Base-by-base conservation (phyloP, 2,329 filamentous ascomycete species). In the Nigrospora osmanthi region DNA sequence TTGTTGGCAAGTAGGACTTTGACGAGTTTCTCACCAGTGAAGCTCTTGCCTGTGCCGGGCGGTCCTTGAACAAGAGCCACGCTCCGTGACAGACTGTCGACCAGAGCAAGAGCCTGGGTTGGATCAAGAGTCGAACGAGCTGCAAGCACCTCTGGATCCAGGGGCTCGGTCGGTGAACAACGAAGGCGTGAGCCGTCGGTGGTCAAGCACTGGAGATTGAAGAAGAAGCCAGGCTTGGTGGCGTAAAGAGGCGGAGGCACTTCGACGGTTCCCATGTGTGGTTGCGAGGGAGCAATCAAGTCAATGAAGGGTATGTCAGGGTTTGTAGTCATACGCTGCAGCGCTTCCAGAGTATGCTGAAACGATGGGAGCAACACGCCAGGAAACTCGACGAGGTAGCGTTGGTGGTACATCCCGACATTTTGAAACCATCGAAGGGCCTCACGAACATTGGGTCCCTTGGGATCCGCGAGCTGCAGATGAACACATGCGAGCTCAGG, bases 1-100 rank as follows among this genome's bases (percentile, higher is more conserved):
- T 67, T 69, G 50, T 72, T 71, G 12, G 57, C 55, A 3, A 83
- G 54, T 6, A 83, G 55, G 0, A 72, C 67, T 47, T 75, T 73
- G 47, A 84, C 72, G n/a, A 86, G 57, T 37, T 73, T 68, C 2
- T 79, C 69, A 3, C 81, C 82, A 0, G 74, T 69, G 50, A 74
- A 85, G 4, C 70, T 76, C 55, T 87, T 87, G 0, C 84, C 83
- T 0, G 83, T 87, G 0, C 84, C 83, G 0, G 83, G 83, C 0
- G 83, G 83, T 0, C 84, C 84, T 62, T 87, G 82, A 11, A 86
- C 82, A 5, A 86, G 64, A 1, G 78, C 73, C 10, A 85, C 58
- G 32, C 70, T 69, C 1, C 71, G 67, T 1, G 64, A 68, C 0
- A 87, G 59, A 3, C 77, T 70, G 15, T 70, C 62, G 0, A 82